Base-by-base conservation (phyloP, 2,329 filamentous ascomycete species). In the Botrytis medusae region DNA sequence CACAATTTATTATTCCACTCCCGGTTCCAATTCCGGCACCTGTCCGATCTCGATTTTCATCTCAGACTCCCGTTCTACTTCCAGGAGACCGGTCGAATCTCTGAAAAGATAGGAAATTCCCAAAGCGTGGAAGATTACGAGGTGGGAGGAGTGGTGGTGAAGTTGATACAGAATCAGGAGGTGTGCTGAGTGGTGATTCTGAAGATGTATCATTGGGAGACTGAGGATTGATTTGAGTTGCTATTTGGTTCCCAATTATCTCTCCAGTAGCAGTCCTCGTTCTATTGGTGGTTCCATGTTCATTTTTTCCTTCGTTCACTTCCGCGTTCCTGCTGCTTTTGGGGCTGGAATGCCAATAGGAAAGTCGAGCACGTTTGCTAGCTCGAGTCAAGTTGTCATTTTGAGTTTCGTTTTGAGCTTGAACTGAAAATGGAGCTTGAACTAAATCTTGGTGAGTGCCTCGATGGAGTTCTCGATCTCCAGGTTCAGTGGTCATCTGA, bases 171-270 rank as follows among this genome's bases (percentile, higher is more conserved):
- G 51, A 54, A 29, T n/a, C 25, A 3, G n/a, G 51, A 8, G 51
- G 51, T 29, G 51, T n/a, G n/a, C n/a, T 54, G 51, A 54, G 51
- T 14, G 51, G 51, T 16, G 51, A 54, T 54, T 54, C n/a, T n/a
- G n/a, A n/a, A 0, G 48, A 29, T 54, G n/a, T 29, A 54, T 54
- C n/a, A 2, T 29, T 54, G 51, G n/a, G 34, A 37, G 34, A 37
- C 34, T 37, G 34, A 7, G 34, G 34, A 7, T 37, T 7, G 34
- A 6, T 54, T 2, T 16, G 25, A 4, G 51, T 29, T n/a, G 48
- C 4, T 4, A 0, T 51, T 10, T 5, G 46, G 12, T 46, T 22
- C 8, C 9, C 18, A 22, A 0, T 37, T 7, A 1, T 4, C 5
- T 7, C 8, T 37, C 34, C 34, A 37, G 34, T 37, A 7, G 34